Conservation (phyloP, 225 moss, liverwort and hornwort genomes). For the Takakia lepidozioides region DNA sequence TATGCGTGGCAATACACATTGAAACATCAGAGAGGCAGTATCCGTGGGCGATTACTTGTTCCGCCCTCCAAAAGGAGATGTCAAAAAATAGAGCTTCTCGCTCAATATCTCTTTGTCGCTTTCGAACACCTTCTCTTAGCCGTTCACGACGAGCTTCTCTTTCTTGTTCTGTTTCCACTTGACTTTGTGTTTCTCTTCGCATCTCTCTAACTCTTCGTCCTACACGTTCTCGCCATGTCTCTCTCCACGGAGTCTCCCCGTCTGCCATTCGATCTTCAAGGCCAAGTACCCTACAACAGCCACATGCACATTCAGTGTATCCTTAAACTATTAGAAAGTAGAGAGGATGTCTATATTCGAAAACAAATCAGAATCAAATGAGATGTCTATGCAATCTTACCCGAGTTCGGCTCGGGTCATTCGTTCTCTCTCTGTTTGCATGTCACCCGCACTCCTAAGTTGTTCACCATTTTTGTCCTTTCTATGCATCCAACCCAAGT, state of each 20-base stretch:
- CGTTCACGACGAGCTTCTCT: conserved; percentile 7
- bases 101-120: conserved; percentile 28
- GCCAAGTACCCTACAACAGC: too few species aligned
- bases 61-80: conserved; percentile 45
- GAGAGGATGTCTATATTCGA: too few species aligned
- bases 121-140: conserved; percentile 20
- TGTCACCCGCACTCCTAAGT: neutral
- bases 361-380: too few species aligned
- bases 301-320: too few species aligned
- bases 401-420: neutral
- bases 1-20: conserved; percentile 49
- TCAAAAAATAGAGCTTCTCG: conserved; percentile 43
- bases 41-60: conserved; percentile 19
- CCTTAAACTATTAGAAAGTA: too few species aligned
- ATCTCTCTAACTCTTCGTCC: neutral
- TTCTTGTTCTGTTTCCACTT: conserved; percentile 3
- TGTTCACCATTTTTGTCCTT: neutral
- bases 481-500: neutral
- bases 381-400: too few species aligned
- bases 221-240: neutral
- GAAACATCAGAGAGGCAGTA: conserved; percentile 37
- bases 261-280: too few species aligned
- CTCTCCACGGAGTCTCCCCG: too few species aligned
- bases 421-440: conserved; percentile 1
- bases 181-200: neutral